Evolutionary conservation across 768 basidiomycete genomes (phyloP).

Genomic region (Panaeolus cyanescens): DNA sequence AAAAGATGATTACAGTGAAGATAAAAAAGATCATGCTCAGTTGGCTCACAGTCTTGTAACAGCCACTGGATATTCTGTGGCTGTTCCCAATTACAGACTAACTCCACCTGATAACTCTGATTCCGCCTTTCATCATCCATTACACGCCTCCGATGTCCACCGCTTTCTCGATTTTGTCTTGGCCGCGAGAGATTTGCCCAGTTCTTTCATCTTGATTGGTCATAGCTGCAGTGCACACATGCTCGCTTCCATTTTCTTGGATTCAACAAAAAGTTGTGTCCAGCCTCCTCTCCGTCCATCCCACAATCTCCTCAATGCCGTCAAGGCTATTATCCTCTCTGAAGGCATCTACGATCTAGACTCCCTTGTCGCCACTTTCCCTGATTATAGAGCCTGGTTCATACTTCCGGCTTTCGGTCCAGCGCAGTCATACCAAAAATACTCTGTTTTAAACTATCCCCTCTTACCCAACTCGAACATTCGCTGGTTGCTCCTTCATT

Average conservation of each 20-base stretch:
- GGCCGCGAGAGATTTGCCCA: slow-evolving; percentile 43
- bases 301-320: slow-evolving; percentile 39
- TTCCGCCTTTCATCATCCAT: slow-evolving; percentile 60
- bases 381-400: slow-evolving; percentile 71
- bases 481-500: slow-evolving; percentile 77
- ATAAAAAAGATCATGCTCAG: slow-evolving; percentile 60
- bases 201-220: slow-evolving; percentile 60
- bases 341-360: slow-evolving; percentile 84
- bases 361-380: slow-evolving; percentile 61
- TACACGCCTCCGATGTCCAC: slow-evolving; percentile 69
- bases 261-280: slow-evolving; percentile 36
- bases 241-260: slow-evolving; percentile 67
- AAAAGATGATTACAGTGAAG: slow-evolving; percentile 50
- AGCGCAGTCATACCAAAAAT: slow-evolving; percentile 45
- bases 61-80: slow-evolving; percentile 57
- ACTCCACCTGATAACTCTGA: slow-evolving; percentile 46
- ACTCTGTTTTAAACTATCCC: slow-evolving; percentile 45
- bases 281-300: slow-evolving; percentile 49
- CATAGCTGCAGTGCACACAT: slow-evolving; percentile 88
- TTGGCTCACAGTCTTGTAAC: slow-evolving; percentile 56
- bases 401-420: slow-evolving; percentile 64
- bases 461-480: slow-evolving; percentile 37
- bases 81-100: slow-evolving; percentile 79
- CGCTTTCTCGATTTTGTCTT: slow-evolving; percentile 60
- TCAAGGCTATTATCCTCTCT: slow-evolving; percentile 60